These are phyloP conservation scores for Pythium rhizo-oryzae DNA, from an alignment of 352 stramenopile genomes.

Conservation along the genomic window DNA sequence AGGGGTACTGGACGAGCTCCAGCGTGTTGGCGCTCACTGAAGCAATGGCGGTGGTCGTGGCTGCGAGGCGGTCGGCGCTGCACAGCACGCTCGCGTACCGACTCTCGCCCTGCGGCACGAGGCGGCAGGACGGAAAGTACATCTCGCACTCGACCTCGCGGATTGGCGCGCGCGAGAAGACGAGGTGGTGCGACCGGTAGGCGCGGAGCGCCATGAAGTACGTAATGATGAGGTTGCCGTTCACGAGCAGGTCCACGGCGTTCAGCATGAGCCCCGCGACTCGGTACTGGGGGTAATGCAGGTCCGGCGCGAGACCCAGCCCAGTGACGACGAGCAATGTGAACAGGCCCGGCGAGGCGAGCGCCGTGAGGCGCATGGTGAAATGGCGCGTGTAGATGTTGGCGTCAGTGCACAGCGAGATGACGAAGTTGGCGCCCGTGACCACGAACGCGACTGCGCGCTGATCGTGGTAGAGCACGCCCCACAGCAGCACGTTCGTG, in stretches of 20 bases:
- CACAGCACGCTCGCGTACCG: not conserved
- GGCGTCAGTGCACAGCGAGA: slow-evolving; percentile 3
- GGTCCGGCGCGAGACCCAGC: not conserved
- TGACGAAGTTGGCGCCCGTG: not conserved
- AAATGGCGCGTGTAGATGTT: slow-evolving; percentile 17
- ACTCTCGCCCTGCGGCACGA: not conserved
- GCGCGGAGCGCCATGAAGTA: slow-evolving; percentile 10
- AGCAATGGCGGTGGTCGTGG: not conserved
- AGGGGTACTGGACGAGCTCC: not conserved
- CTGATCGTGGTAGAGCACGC: not conserved
- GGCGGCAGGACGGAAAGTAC: slow-evolving; percentile 10
- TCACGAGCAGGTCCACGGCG: slow-evolving; percentile 8
- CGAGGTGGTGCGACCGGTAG: not conserved
- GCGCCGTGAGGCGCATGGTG: not conserved
- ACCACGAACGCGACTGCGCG: not conserved
- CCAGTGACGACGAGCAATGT: not conserved
- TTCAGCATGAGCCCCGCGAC: not conserved
- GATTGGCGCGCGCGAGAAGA: not conserved
- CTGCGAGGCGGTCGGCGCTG: not conserved
- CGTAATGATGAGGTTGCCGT: slow-evolving; percentile 3
- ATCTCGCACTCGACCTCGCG: not conserved
- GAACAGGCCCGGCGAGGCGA: not conserved
- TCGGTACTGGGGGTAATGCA: not conserved
- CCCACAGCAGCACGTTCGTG: slow-evolving; percentile 2
- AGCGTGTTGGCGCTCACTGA: not conserved